Evolutionary conservation across 1,139 yeast genomes (phyloP).

Genomic region (Wickerhamomyces sp.): DNA sequence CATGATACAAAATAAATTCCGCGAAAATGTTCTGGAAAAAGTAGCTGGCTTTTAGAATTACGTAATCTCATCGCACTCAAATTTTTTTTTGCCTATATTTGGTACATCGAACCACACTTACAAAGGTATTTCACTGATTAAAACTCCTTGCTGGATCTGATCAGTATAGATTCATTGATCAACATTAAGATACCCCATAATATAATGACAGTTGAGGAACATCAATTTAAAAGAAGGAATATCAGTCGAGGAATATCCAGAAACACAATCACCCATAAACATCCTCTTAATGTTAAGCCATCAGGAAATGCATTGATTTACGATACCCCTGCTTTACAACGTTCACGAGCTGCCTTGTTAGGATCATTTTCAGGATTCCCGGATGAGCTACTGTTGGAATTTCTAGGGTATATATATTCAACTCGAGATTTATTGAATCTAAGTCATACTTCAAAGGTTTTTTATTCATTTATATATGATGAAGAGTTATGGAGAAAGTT

Average conservation of each 20-base stretch:
- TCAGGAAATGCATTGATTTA: slow-evolving; percentile 49
- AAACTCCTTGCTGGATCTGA: no score
- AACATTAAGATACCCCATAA: neutral
- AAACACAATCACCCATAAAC: slow-evolving; percentile 33
- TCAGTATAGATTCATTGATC: no score
- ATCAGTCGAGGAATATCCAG: slow-evolving; percentile 18
- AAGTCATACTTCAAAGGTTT: slow-evolving; percentile 56
- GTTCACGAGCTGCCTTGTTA: slow-evolving; percentile 27
- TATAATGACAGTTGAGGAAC: slow-evolving; percentile 13
- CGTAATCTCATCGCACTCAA: no score
- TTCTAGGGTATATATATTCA: slow-evolving; percentile 42
- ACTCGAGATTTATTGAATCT: slow-evolving; percentile 43
- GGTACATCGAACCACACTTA: no score
- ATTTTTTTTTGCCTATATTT: no score
- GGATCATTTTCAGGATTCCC: slow-evolving; percentile 51
- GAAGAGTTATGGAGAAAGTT: slow-evolving; percentile 77
- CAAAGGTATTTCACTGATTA: no score
- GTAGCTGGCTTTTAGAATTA: no score
- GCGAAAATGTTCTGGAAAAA: no score
- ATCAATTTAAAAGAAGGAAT: slow-evolving; percentile 13
- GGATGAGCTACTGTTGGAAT: slow-evolving; percentile 52
- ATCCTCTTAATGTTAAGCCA: slow-evolving; percentile 75
- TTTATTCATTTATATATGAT: slow-evolving; percentile 66
- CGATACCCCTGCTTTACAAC: slow-evolving; percentile 16
- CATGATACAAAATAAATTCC: no score